Evolutionary conservation across 805 yeast species (phyloP), one percentile per base, ranked within the genome.

Genomic region (Diddensiella caesifluorescens): DNA sequence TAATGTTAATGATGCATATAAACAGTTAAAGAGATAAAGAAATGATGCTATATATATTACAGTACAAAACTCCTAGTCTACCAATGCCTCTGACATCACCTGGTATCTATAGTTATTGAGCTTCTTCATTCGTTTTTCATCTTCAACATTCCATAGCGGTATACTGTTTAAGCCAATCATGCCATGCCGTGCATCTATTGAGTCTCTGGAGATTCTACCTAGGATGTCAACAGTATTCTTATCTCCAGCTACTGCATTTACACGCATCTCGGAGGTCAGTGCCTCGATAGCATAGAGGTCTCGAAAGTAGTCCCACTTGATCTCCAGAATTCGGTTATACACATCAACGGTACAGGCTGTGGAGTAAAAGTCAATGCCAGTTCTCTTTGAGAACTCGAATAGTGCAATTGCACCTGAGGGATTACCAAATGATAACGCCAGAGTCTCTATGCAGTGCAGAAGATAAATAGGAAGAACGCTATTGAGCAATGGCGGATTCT

Each of bases 221-320:
- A 63, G 47, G 9, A 63, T 44, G 33, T 51, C 54, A 6, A 58
- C 50, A 4, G 73, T 69, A 10, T 52, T 57, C 3, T 55, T 38
- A 39, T 63, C 58, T 3, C 68, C 64, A 25, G 58, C 57, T 7
- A 70, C 60, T 4, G 69, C 73, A 45, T 70, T 68, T 39, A 66
- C 63, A 12, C 59, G 61, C 54, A 70, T 57, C 42, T 70, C 74
- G 13, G 65, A 60, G n/a, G 65, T 53, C 13, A 65, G 45, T 10
- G 52, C 48, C 19, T 61, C 58, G n/a, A 67, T 59, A 3, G 58
- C 52, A 21, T 53, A 54, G 22, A 69, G 46, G 42, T 68, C 71
- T 27, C 63, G 59, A 50, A 58, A 67, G 35, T 51, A 51, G 21
- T 61, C 51, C 74, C 74, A 70, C n/a, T 59, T 45, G 5, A 68